Base-by-base conservation (phyloP, 2,329 filamentous ascomycete genomes). In the Aureobasidium zeae region DNA sequence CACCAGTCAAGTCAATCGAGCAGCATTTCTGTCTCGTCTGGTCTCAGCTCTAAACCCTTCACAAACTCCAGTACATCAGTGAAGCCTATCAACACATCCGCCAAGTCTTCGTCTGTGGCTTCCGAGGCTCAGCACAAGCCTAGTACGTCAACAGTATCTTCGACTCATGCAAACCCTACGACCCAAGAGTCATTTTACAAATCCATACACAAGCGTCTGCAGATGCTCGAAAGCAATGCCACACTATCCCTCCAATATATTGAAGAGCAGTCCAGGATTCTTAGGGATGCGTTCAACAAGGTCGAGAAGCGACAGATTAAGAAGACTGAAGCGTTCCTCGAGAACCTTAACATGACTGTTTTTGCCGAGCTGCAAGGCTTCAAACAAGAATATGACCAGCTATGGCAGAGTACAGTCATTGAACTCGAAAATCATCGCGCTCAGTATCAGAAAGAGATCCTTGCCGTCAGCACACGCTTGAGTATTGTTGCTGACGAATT, bases 111-210 rank as follows among this genome's bases (percentile, higher is more conserved):
- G 3, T 13, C 37, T 10, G 17, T 26, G 8, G 35, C 33, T 3
- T 12, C 22, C 10, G 44, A 45, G 7, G 21, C 20, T 26, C 24
- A 26, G 5, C 33, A 39, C 6, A 36, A 39, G 9, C 26, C 31
- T 3, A 29, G 35, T 16, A 42, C 45, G 15, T 47, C 42, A n/a
- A 47, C 43, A 6, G 30, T 28, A 10, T 43, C 44, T 17, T 22
- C 36, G 30, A 22, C 35, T 16, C 35, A 39, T 3, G 9, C 36
- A 5, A 43, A 38, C 15, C 45, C 30, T 11, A 43, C 35, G 0
- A 91, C 93, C 1, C 91, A 98, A 62, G 91, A 98, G 60, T 91
- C 85, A 2, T 96, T 98, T 64, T 98, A 95, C 73, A 96, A 96
- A 61, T 86, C 87, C 3, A 82, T 96, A 7, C 86, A 88, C 50